Base-by-base conservation (phyloP, 495 filamentous ascomycete genomes). In the Beverwykella pulmonaria region DNA sequence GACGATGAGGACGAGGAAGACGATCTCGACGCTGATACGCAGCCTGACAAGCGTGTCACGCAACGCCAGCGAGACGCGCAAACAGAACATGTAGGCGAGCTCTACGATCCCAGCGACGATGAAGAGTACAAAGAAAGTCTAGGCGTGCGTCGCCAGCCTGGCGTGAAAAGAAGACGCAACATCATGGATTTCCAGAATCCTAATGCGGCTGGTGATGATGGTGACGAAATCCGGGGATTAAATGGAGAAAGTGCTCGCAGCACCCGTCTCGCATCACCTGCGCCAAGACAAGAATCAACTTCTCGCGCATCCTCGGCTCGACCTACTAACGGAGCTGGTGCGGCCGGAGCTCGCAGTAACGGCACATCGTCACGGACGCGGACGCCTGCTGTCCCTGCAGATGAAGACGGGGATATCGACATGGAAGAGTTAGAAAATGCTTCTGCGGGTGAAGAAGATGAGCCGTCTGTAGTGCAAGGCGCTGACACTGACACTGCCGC, bases 1-100 rank as follows among this genome's bases (percentile, higher is more conserved):
- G 93, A 97, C 47, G 87, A 90, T 27, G 93, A 97, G 49, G 94
- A 90, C n/a, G 86, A 89, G 66, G 80, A 94, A 23, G 92, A 95
- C 67, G 92, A 97, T 71, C 73, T 89, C 1, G 93, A 98, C 59
- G 94, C 94, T 56, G 94, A 97, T 68, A 85, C 93, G 53, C 92
- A 95, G 65, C 88, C 90, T 71, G 95, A 99, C 71, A 83, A 82
- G 65, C 88, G 94, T 15, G 84, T 88, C 69, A 94, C 92, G 0
- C 85, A 95, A 74, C 89, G 92, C 10, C 84, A 87, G 61, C 92
- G 91, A 82, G 95, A 99, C 63, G 84, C 90, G 72, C 85, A 84
- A 53, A 83, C 92, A 46, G 59, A 64, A 49, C 46, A 59, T 25
- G 73, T 73, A 17, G 63, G 60, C 34, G 75, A 76, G 56, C 57